Conservation (phyloP, 805 yeast genomes). For the Hemisphaericaspora nanyangensis region DNA sequence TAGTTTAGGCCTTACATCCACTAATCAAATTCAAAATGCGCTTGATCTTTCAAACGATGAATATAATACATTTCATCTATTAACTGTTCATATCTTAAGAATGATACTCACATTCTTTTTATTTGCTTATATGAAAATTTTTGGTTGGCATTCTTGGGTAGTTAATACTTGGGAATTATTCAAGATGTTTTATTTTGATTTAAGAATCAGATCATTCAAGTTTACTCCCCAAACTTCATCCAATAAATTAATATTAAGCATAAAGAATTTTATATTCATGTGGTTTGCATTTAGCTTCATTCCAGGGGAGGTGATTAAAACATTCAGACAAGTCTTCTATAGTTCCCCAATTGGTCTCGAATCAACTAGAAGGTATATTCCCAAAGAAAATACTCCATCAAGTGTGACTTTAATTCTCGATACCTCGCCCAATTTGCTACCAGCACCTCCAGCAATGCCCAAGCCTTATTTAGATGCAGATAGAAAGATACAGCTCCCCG, state of each 20-base stretch:
- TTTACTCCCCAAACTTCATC: conserved; percentile 6
- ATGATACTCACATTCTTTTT: conserved; percentile 10
- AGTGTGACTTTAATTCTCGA: conserved; percentile 30
- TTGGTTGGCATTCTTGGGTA: not conserved
- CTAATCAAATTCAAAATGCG: conserved; percentile 9
- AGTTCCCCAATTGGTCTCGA: conserved; percentile 7
- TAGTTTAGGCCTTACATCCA: conserved; percentile 12
- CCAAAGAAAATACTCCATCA: conserved; percentile 19
- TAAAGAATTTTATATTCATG: not conserved
- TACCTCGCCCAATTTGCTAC: conserved; percentile 20
- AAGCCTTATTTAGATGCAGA: conserved; percentile 41
- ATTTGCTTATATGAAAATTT: conserved; percentile 3
- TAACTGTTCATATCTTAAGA: conserved; percentile 16
- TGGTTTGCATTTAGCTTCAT: not conserved
- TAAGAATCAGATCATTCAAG: conserved; percentile 4
- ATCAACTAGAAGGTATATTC: conserved; percentile 9
- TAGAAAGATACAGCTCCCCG: conserved; percentile 36
- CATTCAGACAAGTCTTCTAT: not conserved
- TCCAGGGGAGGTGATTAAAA: not conserved
- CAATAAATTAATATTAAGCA: conserved; percentile 2
- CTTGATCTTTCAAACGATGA: conserved; percentile 11
- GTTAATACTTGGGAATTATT: conserved; percentile 1
- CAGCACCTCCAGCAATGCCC: conserved; percentile 43
- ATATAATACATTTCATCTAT: conserved; percentile 14
- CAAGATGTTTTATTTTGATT: conserved; percentile 6